A percentile compares a stretch with the other conserved stretches of the same genome.
Conservation (phyloP, 164 flowering plant species). For the Vitis labrusca region DNA sequence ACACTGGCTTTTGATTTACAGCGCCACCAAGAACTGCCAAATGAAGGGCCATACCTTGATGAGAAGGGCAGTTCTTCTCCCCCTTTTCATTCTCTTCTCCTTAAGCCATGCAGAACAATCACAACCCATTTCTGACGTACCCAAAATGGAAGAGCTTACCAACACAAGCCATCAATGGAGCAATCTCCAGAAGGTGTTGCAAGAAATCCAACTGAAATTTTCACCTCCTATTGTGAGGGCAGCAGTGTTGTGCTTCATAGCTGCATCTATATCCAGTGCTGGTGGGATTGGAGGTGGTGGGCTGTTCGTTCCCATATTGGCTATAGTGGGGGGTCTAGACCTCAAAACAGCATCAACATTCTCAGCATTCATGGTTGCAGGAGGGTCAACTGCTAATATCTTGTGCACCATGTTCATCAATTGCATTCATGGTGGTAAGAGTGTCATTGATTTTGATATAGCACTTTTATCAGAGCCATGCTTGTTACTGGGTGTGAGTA, state of each 20-base stretch:
- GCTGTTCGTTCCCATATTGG: slow-evolving; percentile 57
- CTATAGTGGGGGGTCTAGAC: slow-evolving; percentile 60
- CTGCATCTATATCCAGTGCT: slow-evolving; percentile 71
- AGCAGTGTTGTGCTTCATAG: slow-evolving; percentile 46
- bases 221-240: slow-evolving; percentile 24
- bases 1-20: too few relatives aligned
- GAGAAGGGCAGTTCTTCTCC: neutral
- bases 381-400: slow-evolving; percentile 65
- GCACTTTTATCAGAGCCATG: slow-evolving; percentile 63
- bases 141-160: slow-evolving; percentile 4
- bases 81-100: slow-evolving; percentile 9
- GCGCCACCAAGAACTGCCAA: too few relatives aligned
- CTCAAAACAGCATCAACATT: slow-evolving; percentile 60
- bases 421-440: slow-evolving; percentile 25
- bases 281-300: slow-evolving; percentile 88
- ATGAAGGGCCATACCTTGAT: too few relatives aligned
- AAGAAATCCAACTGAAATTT: slow-evolving; percentile 13
- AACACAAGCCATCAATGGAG: slow-evolving; percentile 25
- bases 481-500: slow-evolving; percentile 71
- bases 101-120: slow-evolving; percentile 17
- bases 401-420: slow-evolving; percentile 27
- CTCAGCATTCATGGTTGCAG: slow-evolving; percentile 80
- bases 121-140: slow-evolving; percentile 12
- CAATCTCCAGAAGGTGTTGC: neutral
- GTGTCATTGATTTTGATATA: slow-evolving; percentile 59